A percentile compares a stretch with the other conserved stretches of the same genome.
These are phyloP conservation scores for Suhomyces pyralidae DNA, from an alignment of 805 yeast genomes.

Conservation along the genomic window DNA sequence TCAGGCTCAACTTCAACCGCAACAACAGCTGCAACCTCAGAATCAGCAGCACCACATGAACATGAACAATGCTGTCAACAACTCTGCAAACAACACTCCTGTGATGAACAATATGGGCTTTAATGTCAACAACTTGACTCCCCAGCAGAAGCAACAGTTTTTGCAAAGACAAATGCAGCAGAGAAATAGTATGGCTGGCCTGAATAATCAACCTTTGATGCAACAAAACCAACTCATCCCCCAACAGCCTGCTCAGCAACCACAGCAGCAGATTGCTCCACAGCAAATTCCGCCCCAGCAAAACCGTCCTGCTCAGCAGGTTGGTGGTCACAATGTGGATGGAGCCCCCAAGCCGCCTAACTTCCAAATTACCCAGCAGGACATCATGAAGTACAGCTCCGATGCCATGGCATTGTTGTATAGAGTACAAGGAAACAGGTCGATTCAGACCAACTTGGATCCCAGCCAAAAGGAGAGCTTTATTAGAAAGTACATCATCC, in stretches of 20 bases:
- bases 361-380: constrained; percentile 36
- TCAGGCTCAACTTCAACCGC: constrained; percentile 14
- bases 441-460: constrained; percentile 34
- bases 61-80: constrained; percentile 3
- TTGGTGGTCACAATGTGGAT: constrained; percentile 6
- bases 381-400: constrained; percentile 34
- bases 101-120: constrained; percentile 15
- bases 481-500: constrained; percentile 36
- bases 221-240: constrained; percentile 18
- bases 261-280: constrained; percentile 11
- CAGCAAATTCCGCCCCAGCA: constrained; percentile 19
- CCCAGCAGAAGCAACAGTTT: constrained; percentile 39
- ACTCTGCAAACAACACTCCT: constrained; percentile 11
- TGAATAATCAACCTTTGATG: constrained; percentile 16
- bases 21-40: constrained; percentile 8
- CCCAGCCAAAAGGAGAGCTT: constrained; percentile 37
- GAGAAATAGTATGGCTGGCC: constrained; percentile 11
- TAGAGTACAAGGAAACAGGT: constrained; percentile 35
- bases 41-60: constrained; percentile 11
- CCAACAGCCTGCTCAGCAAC: constrained; percentile 15
- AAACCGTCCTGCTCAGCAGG: neutral
- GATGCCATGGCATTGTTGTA: constrained; percentile 40
- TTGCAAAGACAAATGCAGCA: constrained; percentile 37
- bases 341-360: constrained; percentile 23
- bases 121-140: constrained; percentile 24